Base-by-base conservation (phyloP, 2,329 filamentous ascomycete genomes). In the Xylariales sp. region DNA sequence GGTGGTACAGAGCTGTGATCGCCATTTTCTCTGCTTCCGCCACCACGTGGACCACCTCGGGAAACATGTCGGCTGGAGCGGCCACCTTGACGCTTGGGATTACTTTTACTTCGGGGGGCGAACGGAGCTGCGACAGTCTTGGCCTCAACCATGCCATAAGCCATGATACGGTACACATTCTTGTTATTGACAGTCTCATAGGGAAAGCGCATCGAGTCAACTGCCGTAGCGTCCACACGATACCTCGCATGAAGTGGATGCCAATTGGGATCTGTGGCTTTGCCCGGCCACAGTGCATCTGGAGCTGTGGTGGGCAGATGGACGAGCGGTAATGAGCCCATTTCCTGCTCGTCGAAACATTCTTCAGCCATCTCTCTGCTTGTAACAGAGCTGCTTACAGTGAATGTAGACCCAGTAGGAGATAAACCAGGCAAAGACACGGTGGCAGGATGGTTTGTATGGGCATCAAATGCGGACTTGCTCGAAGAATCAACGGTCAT, bases 311-410 rank as follows among this genome's bases (percentile, higher is more conserved):
- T 68, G 6, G 85, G 85, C n/a, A 89, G 63, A 38, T 74, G 76
- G 17, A 89, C 78, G 16, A 76, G 71, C 1, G 85, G 85, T n/a
- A 88, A 62, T 6, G 85, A 89, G 4, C 85, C 85, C 67, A 85
- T 85, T 57, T 89, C 84, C 52, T 86, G 83, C 53, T 88, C 83
- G 54, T 88, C 85, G 47, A 90, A 90, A 47, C 86, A 87, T 44
- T 86, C 82, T 46, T 88, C 85, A 5, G 85, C 83, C 63, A 88
- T 83, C 33, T 79, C 78, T 53, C 83, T 85, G 4, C 79, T 80
- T 13, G 69, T 70, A 15, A 73, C 56, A 20, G 70, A 67, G 33
- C 65, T 64, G 38, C 66, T 61, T 32, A 67, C 66, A 19, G 59
- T 56, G 14, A 53, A 65, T 5, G 53, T 42, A 38, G 40, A 51